Conservation (phyloP, 495 filamentous ascomycete species). For the Neurospora tetrasperma region DNA sequence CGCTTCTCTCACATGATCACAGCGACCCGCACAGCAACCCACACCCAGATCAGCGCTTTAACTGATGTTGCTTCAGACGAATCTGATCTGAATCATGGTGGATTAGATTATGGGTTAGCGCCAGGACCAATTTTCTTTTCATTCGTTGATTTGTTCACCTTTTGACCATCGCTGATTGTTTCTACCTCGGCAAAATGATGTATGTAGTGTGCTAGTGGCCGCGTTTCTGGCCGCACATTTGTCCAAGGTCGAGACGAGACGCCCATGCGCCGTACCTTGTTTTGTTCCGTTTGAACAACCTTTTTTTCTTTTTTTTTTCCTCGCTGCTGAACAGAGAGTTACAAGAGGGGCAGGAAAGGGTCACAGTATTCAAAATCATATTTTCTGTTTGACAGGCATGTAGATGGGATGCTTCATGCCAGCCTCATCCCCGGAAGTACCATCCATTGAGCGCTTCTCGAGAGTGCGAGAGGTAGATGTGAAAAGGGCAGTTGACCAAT, state of each 20-base stretch:
- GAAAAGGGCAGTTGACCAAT: constrained; percentile 6
- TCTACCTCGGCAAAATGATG: not conserved
- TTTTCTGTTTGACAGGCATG: too few relatives aligned
- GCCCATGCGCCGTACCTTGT: not conserved
- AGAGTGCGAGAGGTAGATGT: not conserved
- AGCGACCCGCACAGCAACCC: not conserved
- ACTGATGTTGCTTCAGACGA: not conserved
- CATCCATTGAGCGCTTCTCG: not conserved
- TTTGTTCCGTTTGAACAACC: too few relatives aligned
- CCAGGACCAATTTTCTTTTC: not conserved
- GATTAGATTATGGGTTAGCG: not conserved
- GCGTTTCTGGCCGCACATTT: not conserved
- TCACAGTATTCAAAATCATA: not conserved
- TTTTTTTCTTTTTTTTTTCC: too few relatives aligned
- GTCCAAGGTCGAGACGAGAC: not conserved
- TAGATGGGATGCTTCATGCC: not conserved
- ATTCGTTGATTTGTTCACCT: not conserved
- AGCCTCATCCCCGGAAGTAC: not conserved
- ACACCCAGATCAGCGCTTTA: not conserved
- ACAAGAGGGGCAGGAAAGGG: not conserved
- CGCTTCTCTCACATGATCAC: not conserved
- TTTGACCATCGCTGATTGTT: not conserved
- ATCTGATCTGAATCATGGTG: not conserved
- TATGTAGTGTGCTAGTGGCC: not conserved
- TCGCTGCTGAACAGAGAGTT: too few relatives aligned